These are phyloP conservation scores for Gossypium gossypioides DNA, from an alignment of 441 rosid genomes.

Conservation along the genomic window DNA sequence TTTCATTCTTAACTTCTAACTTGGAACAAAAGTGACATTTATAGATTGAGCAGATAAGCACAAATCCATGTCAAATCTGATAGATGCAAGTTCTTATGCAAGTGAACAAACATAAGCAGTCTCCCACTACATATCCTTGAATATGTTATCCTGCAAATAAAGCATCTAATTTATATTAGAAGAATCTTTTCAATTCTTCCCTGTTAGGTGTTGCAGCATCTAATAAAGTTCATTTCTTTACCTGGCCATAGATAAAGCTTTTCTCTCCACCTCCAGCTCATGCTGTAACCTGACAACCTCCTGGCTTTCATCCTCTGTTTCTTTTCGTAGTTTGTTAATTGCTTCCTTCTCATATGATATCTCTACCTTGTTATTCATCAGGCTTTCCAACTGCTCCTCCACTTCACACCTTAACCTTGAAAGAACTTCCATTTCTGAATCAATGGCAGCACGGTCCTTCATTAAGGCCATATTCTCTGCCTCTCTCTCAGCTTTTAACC, in stretches of 20 bases:
- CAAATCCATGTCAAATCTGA: background rate
- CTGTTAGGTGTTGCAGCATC: background rate
- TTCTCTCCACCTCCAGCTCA: slow-evolving; percentile 76
- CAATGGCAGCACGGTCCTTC: slow-evolving; percentile 62
- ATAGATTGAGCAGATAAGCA: background rate
- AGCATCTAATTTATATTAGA: background rate
- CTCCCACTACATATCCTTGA: background rate
- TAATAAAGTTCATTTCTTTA: slow-evolving; percentile 18
- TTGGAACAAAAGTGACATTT: background rate
- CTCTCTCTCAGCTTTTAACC: slow-evolving; percentile 59
- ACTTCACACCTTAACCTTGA: slow-evolving; percentile 56
- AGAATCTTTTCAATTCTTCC: background rate
- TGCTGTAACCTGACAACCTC: slow-evolving; percentile 63
- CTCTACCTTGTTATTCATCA: slow-evolving; percentile 62
- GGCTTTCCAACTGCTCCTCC: slow-evolving; percentile 66
- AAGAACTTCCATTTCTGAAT: slow-evolving; percentile 79
- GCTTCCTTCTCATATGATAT: slow-evolving; percentile 72
- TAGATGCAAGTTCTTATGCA: background rate
- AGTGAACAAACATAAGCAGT: background rate
- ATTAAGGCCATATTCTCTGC: slow-evolving; percentile 49
- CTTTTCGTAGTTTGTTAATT: slow-evolving; percentile 46
- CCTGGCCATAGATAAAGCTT: slow-evolving; percentile 90
- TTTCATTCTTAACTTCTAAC: too few relatives aligned
- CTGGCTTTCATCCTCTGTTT: slow-evolving; percentile 62
- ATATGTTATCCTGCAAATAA: background rate